These are phyloP conservation scores for Kuraishia molischiana DNA, from an alignment of 805 yeast genomes.

Conservation along the genomic window DNA sequence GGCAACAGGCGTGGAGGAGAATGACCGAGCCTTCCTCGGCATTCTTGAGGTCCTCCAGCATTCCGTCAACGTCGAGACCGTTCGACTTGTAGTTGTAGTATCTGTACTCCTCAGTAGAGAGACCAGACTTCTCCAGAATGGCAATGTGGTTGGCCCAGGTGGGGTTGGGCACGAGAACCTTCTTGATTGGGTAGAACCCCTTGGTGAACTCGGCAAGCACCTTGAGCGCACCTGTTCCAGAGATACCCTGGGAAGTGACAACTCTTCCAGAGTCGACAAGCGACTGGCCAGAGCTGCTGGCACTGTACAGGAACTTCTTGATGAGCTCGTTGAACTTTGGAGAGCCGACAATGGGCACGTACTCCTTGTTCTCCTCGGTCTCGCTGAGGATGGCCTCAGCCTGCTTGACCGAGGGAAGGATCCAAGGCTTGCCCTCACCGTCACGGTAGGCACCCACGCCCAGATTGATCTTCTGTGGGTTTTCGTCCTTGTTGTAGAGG, in stretches of 20 bases:
- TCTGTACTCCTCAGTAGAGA: constrained; percentile 50
- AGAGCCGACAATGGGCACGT: constrained; percentile 79
- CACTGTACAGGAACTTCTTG: constrained; percentile 61
- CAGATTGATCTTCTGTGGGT: constrained; percentile 44
- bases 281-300: constrained; percentile 44
- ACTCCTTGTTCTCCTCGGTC: constrained; percentile 64
- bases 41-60: constrained; percentile 45
- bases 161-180: constrained; percentile 72
- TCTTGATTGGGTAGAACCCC: constrained; percentile 43
- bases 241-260: constrained; percentile 78
- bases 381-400: constrained; percentile 45
- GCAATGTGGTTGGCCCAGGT: constrained; percentile 94
- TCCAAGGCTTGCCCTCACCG: constrained; percentile 79
- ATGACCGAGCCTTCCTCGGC: constrained; percentile 56
- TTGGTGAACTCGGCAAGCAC: constrained; percentile 72
- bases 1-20: constrained; percentile 89
- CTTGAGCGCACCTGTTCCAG: constrained; percentile 93
- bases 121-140: constrained; percentile 67
- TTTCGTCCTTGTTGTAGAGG: constrained; percentile 57
- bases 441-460: constrained; percentile 96
- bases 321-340: constrained; percentile 58
- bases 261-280: constrained; percentile 55
- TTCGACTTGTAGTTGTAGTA: constrained; percentile 61
- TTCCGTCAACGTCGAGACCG: constrained; percentile 53
- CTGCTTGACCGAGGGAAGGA: constrained; percentile 63